Evolutionary conservation across 116 monocot genomes (phyloP).

Genomic region (Iris pallida): DNA sequence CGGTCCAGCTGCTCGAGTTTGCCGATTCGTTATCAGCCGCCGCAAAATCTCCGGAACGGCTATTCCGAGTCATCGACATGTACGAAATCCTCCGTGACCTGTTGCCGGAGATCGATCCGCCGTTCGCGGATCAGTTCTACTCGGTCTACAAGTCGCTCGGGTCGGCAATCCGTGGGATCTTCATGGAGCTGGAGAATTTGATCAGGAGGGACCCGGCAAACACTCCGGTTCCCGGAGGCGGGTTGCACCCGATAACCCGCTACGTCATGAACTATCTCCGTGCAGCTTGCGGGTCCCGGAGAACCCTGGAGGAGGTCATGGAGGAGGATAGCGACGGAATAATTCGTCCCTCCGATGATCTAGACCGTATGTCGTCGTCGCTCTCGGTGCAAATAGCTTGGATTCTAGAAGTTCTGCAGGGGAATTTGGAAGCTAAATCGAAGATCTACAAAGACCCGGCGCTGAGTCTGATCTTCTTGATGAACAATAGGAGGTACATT

Average conservation of each 20-base stretch:
- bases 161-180: slow-evolving; percentile 58
- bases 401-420: slow-evolving; percentile 74
- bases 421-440: slow-evolving; percentile 63
- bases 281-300: slow-evolving; percentile 55
- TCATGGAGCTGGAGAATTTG: slow-evolving; percentile 78
- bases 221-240: slow-evolving; percentile 51
- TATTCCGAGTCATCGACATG: slow-evolving; percentile 76
- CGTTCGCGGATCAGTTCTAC: slow-evolving; percentile 55
- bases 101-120: slow-evolving; percentile 42
- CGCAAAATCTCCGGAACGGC: slow-evolving; percentile 56
- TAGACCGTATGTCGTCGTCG: slow-evolving; percentile 50
- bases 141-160: slow-evolving; percentile 51
- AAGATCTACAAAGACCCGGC: slow-evolving; percentile 47
- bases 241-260: slow-evolving; percentile 80
- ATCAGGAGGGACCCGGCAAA: slow-evolving; percentile 68
- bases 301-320: slow-evolving; percentile 70
- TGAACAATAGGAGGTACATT: slow-evolving; percentile 87
- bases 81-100: slow-evolving; percentile 64
- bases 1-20: slow-evolving; percentile 57
- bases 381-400: slow-evolving; percentile 58
- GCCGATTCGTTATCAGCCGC: slow-evolving; percentile 55
- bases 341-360: slow-evolving; percentile 5
- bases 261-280: slow-evolving; percentile 93
- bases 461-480: slow-evolving; percentile 53
- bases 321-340: slow-evolving; percentile 36